Percentiles rank a stretch among this genome's conserved stretches.
phyloP scores from a whole-genome alignment of 148 eudicot genomes.

The Vaccinium darrowii region DNA sequence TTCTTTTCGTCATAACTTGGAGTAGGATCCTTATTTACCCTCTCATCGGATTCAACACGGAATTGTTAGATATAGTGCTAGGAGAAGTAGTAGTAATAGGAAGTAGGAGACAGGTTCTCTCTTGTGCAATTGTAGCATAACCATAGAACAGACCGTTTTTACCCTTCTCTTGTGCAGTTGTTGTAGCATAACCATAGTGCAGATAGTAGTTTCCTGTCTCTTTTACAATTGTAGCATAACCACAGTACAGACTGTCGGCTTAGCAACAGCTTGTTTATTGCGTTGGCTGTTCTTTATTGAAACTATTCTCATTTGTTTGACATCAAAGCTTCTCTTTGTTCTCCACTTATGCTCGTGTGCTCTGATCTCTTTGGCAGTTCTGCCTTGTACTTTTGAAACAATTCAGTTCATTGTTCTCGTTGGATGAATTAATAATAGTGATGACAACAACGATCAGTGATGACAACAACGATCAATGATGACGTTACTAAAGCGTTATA shows the following conservation, averaged over 20 bases:
- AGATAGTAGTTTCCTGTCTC: neutral
- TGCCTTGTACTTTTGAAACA: neutral
- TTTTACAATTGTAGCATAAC: conserved; percentile 10
- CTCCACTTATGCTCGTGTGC: neutral
- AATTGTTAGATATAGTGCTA: conserved; percentile 11
- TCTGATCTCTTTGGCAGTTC: neutral
- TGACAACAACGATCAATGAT: neutral
- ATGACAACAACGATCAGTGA: neutral
- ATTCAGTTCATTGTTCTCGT: neutral
- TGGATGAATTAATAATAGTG: neutral
- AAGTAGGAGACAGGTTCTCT: conserved; percentile 10
- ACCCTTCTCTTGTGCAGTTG: neutral
- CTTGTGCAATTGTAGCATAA: conserved; percentile 7
- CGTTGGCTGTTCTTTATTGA: neutral
- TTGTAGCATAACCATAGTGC: neutral
- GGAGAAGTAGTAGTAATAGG: conserved; percentile 5
- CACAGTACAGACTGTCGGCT: neutral
- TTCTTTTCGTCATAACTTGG: conserved; percentile 36
- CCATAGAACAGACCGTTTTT: neutral
- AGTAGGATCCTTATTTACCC: neutral
- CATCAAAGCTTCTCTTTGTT: neutral
- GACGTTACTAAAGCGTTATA: too few species aligned
- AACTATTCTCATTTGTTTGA: neutral
- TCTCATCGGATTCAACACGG: conserved; percentile 2
- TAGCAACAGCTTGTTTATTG: neutral